These are phyloP conservation scores for Sphaerulina populicola DNA, from an alignment of 2,329 filamentous ascomycete genomes.

Conservation along the genomic window DNA sequence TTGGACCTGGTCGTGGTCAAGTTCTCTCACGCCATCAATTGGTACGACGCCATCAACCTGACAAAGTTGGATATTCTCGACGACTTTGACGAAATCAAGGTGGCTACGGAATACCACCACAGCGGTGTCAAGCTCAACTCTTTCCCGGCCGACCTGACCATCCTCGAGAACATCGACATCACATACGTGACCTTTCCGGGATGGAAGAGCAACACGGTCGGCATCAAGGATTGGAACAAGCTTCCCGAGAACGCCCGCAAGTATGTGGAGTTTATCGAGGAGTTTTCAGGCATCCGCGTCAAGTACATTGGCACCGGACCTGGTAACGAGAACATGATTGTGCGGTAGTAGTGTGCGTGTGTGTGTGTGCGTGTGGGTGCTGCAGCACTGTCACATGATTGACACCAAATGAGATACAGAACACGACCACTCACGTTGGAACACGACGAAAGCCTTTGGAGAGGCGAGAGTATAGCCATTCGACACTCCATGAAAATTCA, in stretches of 20 bases:
- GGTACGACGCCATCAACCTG: slow-evolving; percentile 58
- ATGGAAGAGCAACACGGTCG: slow-evolving; percentile 59
- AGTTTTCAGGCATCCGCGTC: slow-evolving; percentile 55
- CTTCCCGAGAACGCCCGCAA: slow-evolving; percentile 56
- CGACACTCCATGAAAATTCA: not conserved
- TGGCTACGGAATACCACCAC: slow-evolving; percentile 61
- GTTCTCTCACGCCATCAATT: slow-evolving; percentile 57
- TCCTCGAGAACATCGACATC: slow-evolving; percentile 53
- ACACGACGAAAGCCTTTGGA: slow-evolving; percentile 1
- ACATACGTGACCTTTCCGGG: slow-evolving; percentile 61
- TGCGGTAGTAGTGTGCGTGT: slow-evolving; percentile 32
- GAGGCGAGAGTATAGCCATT: not conserved
- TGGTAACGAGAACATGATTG: slow-evolving; percentile 56
- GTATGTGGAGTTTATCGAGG: slow-evolving; percentile 61
- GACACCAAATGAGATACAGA: not conserved
- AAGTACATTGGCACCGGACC: slow-evolving; percentile 61
- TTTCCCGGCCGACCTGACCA: slow-evolving; percentile 57
- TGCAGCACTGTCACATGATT: not conserved
- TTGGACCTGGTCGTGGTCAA: slow-evolving; percentile 61
- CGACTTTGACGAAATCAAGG: slow-evolving; percentile 64
- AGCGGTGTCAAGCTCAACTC: slow-evolving; percentile 50
- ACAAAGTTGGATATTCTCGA: slow-evolving; percentile 66
- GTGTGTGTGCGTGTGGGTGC: not conserved
- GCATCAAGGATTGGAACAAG: slow-evolving; percentile 52
- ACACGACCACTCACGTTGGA: not conserved